These are phyloP conservation scores for Jaapia argillacea DNA, from an alignment of 768 basidiomycete species.

Conservation along the genomic window DNA sequence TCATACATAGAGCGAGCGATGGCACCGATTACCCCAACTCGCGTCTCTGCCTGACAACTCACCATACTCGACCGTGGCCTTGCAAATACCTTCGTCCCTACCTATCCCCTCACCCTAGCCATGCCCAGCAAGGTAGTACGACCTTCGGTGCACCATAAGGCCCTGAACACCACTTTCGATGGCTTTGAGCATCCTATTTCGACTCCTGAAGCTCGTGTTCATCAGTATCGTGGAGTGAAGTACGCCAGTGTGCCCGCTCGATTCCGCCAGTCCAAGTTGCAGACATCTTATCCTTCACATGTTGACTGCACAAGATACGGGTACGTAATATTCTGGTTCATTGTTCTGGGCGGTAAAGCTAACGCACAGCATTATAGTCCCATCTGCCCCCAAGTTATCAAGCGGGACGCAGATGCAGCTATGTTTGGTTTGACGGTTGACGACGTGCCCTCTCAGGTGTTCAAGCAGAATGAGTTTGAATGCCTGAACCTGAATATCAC, in stretches of 20 bases:
- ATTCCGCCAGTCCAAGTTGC: slow-evolving; percentile 64
- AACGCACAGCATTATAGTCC: slow-evolving; percentile 32
- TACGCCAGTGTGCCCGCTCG: slow-evolving; percentile 66
- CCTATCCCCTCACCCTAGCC: background rate
- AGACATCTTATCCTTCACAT: slow-evolving; percentile 41
- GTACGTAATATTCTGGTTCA: slow-evolving; percentile 26
- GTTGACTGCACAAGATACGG: slow-evolving; percentile 61
- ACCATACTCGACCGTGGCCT: no score
- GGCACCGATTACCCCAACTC: no score
- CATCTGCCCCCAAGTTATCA: slow-evolving; percentile 60
- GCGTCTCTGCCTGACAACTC: no score
- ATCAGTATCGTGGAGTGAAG: slow-evolving; percentile 73
- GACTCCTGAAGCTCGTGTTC: slow-evolving; percentile 40
- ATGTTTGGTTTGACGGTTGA: slow-evolving; percentile 42
- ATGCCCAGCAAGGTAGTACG: background rate
- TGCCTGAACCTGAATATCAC: slow-evolving; percentile 78
- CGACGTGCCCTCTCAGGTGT: slow-evolving; percentile 40
- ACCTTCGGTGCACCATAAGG: slow-evolving; percentile 36
- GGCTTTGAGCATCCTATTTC: slow-evolving; percentile 57
- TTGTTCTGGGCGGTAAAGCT: slow-evolving; percentile 1
- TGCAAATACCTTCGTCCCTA: no score
- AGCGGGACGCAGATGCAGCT: background rate
- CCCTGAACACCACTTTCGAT: slow-evolving; percentile 53
- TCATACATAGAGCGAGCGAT: no score
- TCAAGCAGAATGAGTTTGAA: slow-evolving; percentile 66